Conservation (phyloP, 768 basidiomycete genomes). For the Boletus pseudopeckii region DNA sequence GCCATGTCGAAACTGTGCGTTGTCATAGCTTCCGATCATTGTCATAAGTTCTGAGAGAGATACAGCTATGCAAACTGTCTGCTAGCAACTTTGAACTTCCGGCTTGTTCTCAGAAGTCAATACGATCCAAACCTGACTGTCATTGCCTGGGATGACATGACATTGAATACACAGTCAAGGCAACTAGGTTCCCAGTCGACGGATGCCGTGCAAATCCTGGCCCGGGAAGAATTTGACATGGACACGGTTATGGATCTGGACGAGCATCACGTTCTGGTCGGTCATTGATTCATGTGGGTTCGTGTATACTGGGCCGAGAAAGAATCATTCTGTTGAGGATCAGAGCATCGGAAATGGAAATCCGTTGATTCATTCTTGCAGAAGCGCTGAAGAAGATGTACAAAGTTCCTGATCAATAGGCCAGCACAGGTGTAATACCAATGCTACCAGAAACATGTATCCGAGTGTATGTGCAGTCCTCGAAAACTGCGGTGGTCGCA, state of each 20-base stretch:
- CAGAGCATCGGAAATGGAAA: background rate
- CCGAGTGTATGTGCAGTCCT: background rate
- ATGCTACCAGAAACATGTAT: background rate
- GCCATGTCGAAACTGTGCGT: slow-evolving; percentile 6
- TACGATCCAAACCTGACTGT: background rate
- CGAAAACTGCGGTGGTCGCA: too few species aligned
- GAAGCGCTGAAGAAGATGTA: background rate
- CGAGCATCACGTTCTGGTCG: background rate
- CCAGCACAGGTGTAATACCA: background rate
- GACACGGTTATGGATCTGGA: background rate
- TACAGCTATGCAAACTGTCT: slow-evolving; percentile 14
- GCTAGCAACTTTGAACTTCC: slow-evolving; percentile 11
- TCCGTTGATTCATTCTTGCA: background rate
- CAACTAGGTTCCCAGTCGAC: background rate
- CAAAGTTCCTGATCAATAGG: too few species aligned
- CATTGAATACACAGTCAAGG: background rate
- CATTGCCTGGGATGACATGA: background rate
- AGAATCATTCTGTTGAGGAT: too few species aligned
- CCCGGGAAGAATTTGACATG: background rate
- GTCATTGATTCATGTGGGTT: background rate
- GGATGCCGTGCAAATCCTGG: background rate
- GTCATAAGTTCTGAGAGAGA: background rate
- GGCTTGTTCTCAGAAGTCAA: background rate
- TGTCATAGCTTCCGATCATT: too few species aligned
- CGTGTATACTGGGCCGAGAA: background rate